Conservation (phyloP, 2,329 filamentous ascomycete species). For the Nothophoma quercina region DNA sequence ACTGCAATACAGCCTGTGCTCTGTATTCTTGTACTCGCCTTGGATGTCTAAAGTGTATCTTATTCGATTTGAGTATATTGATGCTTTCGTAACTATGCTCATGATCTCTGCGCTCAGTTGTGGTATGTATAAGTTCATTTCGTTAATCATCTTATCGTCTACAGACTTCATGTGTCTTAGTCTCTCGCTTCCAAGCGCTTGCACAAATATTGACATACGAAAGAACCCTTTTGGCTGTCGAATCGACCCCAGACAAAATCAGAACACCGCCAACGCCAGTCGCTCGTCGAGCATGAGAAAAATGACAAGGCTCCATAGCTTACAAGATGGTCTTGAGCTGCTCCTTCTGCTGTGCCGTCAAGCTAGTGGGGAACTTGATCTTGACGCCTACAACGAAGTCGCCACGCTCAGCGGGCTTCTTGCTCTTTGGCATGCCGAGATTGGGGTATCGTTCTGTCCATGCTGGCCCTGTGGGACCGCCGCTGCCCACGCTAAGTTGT, state of each 20-base stretch:
- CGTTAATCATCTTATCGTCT: constrained; percentile 12
- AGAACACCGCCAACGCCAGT: constrained; percentile 30
- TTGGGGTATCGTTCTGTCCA: constrained; percentile 82
- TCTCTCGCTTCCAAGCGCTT: neutral
- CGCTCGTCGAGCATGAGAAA: constrained; percentile 15
- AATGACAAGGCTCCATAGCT: neutral
- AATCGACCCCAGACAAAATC: neutral
- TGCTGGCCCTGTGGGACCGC: constrained; percentile 84
- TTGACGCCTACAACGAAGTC: constrained; percentile 91
- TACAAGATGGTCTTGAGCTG: constrained; percentile 79
- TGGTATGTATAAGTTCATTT: neutral
- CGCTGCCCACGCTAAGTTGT: constrained; percentile 79
- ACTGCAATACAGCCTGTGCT: too few species aligned
- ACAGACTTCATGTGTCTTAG: neutral
- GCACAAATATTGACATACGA: constrained; percentile 1
- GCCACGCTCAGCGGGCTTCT: constrained; percentile 83
- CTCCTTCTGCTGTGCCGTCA: constrained; percentile 81
- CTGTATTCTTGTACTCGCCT: too few species aligned
- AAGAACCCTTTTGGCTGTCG: neutral
- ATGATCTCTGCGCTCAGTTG: too few species aligned
- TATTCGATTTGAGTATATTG: too few species aligned
- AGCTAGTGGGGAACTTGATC: constrained; percentile 84
- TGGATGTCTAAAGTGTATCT: too few species aligned
- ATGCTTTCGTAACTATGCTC: too few species aligned
- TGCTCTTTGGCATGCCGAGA: constrained; percentile 93